Evolutionary conservation across 2,329 filamentous ascomycete species (phyloP).

Genomic region (Fusarium incarnatum): DNA sequence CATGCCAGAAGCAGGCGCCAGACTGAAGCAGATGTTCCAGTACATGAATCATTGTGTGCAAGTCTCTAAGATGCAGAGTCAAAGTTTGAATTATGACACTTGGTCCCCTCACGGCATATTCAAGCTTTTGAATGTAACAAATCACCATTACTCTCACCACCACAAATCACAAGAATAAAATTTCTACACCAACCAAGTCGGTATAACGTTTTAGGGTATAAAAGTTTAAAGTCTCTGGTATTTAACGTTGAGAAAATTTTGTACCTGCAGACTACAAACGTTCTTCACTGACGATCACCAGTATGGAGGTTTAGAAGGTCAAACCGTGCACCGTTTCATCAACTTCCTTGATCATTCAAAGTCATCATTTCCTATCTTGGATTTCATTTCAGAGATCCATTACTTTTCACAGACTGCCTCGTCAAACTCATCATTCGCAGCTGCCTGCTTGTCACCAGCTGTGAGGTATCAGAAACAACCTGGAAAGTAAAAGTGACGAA

Average conservation of each 20-base stretch:
- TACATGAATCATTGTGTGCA: not conserved
- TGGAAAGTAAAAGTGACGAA: not conserved
- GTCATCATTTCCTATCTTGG: not conserved
- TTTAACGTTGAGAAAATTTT: not conserved
- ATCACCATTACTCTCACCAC: not conserved
- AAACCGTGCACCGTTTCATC: not conserved
- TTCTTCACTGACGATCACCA: not conserved
- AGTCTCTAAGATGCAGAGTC: not conserved
- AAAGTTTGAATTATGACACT: rapidly evolving
- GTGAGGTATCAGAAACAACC: not conserved
- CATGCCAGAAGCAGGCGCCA: not conserved
- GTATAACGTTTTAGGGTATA: not conserved
- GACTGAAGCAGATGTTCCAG: rapidly evolving
- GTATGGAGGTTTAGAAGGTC: not conserved
- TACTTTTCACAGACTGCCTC: not conserved
- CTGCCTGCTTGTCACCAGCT: not conserved
- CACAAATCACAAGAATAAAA: not conserved
- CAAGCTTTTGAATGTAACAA: not conserved
- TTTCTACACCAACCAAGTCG: not conserved
- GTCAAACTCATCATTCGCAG: not conserved
- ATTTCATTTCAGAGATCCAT: not conserved
- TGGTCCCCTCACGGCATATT: rapidly evolving
- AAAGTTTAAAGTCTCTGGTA: not conserved
- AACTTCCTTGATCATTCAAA: not conserved
- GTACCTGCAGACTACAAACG: not conserved